Conservation (phyloP, 73 alveolate genomes). For the Vitrella brassicaformis region DNA sequence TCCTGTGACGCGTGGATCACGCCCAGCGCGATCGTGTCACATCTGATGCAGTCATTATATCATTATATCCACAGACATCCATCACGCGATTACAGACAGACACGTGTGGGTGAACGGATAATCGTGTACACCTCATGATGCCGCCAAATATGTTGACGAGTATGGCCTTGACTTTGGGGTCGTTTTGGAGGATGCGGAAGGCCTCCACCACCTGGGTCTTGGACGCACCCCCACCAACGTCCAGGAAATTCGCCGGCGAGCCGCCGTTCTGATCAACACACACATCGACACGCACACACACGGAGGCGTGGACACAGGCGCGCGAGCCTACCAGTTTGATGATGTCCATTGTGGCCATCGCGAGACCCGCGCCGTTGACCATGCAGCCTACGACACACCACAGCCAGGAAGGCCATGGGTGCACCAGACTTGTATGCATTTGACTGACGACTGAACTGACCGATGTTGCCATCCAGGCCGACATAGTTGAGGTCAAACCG, state of each 20-base stretch:
- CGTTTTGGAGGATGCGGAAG: slow-evolving; percentile 47
- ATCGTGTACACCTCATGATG: slow-evolving; percentile 61
- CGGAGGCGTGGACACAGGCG: neutral
- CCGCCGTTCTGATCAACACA: slow-evolving; percentile 46
- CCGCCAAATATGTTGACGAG: slow-evolving; percentile 88
- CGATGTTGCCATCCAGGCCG: neutral
- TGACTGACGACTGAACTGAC: no score
- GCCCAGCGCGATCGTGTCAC: slow-evolving; percentile 52
- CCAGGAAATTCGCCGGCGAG: slow-evolving; percentile 88
- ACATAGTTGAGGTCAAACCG: slow-evolving; percentile 34
- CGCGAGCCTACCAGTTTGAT: slow-evolving; percentile 6
- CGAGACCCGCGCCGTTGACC: slow-evolving; percentile 96
- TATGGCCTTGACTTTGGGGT: slow-evolving; percentile 73
- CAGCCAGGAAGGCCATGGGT: neutral
- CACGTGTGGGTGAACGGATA: no score
- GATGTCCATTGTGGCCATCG: slow-evolving; percentile 92
- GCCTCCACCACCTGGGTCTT: slow-evolving; percentile 51
- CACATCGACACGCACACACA: neutral
- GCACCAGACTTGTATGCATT: no score
- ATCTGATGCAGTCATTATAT: no score
- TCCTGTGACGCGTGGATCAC: slow-evolving; percentile 42
- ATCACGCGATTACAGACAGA: no score
- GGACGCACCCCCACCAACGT: slow-evolving; percentile 85
- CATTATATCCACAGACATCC: no score
- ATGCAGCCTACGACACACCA: slow-evolving; percentile 60